A percentile compares a stretch with the other conserved stretches of the same genome.
These are phyloP conservation scores for Esteya vermicola DNA, from an alignment of 2,329 filamentous ascomycete species.

Conservation along the genomic window DNA sequence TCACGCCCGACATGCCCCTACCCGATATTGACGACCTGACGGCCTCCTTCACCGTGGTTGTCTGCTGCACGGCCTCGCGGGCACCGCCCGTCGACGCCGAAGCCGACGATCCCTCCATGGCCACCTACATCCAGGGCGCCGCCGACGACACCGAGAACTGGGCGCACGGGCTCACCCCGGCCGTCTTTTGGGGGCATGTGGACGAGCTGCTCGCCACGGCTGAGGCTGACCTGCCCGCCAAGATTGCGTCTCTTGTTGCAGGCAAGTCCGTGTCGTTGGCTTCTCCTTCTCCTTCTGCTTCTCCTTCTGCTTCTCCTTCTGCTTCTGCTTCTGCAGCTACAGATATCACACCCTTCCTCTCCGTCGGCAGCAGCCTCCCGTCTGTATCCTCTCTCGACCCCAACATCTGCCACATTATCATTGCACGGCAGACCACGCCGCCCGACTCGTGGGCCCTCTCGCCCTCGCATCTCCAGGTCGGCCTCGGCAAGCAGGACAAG, in stretches of 20 bases:
- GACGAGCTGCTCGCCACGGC: slow-evolving; percentile 43
- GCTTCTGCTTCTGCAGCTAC: not conserved
- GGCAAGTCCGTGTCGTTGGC: slow-evolving; percentile 5
- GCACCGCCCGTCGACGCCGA: slow-evolving; percentile 53
- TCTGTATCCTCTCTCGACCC: not conserved
- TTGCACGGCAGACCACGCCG: slow-evolving; percentile 28
- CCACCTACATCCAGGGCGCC: slow-evolving; percentile 86
- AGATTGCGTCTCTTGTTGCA: slow-evolving; percentile 32
- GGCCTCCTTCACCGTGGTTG: slow-evolving; percentile 51
- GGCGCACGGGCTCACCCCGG: slow-evolving; percentile 66
- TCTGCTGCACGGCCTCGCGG: slow-evolving; percentile 77
- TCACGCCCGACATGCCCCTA: slow-evolving; percentile 30
- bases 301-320: not conserved
- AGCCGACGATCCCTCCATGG: too few relatives aligned
- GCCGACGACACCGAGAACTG: slow-evolving; percentile 93
- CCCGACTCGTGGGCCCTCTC: slow-evolving; percentile 26
- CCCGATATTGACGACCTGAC: slow-evolving; percentile 17
- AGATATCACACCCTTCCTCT: slow-evolving; percentile 1
- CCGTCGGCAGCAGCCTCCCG: not conserved
- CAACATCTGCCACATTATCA: slow-evolving; percentile 19
- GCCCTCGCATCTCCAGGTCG: slow-evolving; percentile 35
- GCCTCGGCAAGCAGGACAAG: slow-evolving; percentile 54
- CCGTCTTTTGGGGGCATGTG: slow-evolving; percentile 64
- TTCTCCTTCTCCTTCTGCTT: not conserved
- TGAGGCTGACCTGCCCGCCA: slow-evolving; percentile 47